Conservation (phyloP, 1,284 basidiomycete genomes). For the Naganishia albida region DNA sequence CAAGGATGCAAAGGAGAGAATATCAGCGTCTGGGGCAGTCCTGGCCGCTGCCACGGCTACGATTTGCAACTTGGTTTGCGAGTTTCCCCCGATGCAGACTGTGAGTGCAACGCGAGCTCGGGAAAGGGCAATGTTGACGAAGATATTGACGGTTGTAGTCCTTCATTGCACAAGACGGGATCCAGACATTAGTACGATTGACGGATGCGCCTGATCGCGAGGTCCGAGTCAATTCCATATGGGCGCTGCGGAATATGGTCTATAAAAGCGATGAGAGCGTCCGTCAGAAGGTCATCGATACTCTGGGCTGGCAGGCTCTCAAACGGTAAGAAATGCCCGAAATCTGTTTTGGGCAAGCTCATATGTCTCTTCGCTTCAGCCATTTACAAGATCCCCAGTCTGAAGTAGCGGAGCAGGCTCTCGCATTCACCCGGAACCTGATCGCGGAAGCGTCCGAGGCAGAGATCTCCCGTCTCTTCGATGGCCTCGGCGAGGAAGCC, state of each 20-base stretch:
- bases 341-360: too few species aligned
- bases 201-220: slow-evolving; percentile 60
- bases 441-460: slow-evolving; percentile 43
- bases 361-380: slow-evolving; percentile 26
- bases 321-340: slow-evolving; percentile 33
- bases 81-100: slow-evolving; percentile 76
- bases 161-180: slow-evolving; percentile 65
- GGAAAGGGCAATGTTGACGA: background rate
- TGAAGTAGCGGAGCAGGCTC: slow-evolving; percentile 44
- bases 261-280: slow-evolving; percentile 63
- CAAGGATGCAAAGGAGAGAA: slow-evolving; percentile 42
- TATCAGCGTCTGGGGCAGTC: slow-evolving; percentile 58
- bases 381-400: slow-evolving; percentile 36
- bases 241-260: slow-evolving; percentile 77
- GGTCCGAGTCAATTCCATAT: slow-evolving; percentile 68
- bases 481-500: slow-evolving; percentile 42
- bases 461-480: slow-evolving; percentile 44
- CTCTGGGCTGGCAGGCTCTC: slow-evolving; percentile 62
- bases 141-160: slow-evolving; percentile 51
- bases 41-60: slow-evolving; percentile 70
- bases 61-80: slow-evolving; percentile 79
- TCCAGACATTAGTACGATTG: slow-evolving; percentile 65
- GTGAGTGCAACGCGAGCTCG: slow-evolving; percentile 56
- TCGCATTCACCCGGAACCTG: slow-evolving; percentile 49
- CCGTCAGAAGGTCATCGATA: slow-evolving; percentile 66